Percentiles rank a stretch among this genome's conserved stretches.
Conservation (phyloP, 2,329 filamentous ascomycete species). For the Aspergillus sp. region DNA sequence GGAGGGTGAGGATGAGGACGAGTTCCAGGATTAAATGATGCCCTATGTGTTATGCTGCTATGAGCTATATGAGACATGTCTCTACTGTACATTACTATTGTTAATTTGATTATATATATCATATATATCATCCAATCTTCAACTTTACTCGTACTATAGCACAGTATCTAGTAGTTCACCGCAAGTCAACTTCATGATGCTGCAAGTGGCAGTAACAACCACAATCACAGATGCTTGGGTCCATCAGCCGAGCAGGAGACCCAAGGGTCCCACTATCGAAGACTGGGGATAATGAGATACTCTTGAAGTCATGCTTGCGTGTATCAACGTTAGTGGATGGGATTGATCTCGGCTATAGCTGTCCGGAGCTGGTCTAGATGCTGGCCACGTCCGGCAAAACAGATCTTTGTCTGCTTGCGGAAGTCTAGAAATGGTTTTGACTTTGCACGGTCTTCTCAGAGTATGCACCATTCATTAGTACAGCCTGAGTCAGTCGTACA, state of each 20-base stretch:
- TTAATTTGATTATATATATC: not conserved
- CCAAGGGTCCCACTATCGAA: no score
- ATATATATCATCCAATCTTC: not conserved
- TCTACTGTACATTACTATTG: not conserved
- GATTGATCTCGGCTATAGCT: not conserved
- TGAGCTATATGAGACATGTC: not conserved
- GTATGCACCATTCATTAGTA: not conserved
- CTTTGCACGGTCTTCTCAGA: no score
- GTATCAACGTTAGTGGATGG: no score
- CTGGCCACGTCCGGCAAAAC: not conserved
- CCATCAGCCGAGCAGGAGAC: no score
- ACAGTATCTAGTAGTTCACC: not conserved
- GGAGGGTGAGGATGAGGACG: not conserved
- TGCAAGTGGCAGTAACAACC: no score
- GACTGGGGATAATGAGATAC: no score
- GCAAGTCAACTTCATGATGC: no score
- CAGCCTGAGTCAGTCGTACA: not conserved
- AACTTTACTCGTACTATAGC: not conserved
- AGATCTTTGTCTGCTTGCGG: not conserved
- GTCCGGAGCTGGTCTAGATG: not conserved
- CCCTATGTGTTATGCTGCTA: not conserved
- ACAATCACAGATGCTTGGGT: no score
- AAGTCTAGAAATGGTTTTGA: not conserved
- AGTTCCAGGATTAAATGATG: not conserved
- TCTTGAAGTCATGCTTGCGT: no score